Evolutionary conservation across 2,329 filamentous ascomycete genomes (phyloP), one percentile per base, ranked within the genome.

Genomic region (Catunica adiposa): DNA sequence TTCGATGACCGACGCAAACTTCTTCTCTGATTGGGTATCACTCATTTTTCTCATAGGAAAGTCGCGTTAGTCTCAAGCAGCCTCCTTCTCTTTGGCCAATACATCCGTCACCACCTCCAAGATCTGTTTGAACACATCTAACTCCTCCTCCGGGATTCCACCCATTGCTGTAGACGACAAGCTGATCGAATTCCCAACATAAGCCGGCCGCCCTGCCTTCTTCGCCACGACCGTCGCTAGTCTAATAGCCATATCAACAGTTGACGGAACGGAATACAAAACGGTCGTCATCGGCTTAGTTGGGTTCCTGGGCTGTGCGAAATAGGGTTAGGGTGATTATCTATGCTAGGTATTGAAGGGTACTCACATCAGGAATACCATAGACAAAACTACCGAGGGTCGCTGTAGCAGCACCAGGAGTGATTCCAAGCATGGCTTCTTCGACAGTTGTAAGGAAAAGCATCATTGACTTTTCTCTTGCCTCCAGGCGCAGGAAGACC

Each of bases 381-480:
- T 95, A 97, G 48, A 97, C 86, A 65, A 97, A 90, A 52, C 88
- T 95, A 2, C 92, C 90, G 68, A 97, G 76, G 52, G 77, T 71
- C 42, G 77, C 31, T 2, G 22, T 40, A 8, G 31, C 3, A 38
- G n/a, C n/a, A 5, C 23, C 50, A 25, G 31, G 2, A 20, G 9
- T 40, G 6, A 73, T 66, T 7, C 68, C 65, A 11, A 70, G 70
- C n/a, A 68, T 66, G 44, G 79, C 75, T 54, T 78, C 77, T 56
- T 71, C 70, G 25, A 73, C 66, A 2, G 80, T 83, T 1, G 79
- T 79, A 48, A 84, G 68, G 63, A 80, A 79, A n/a, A 84, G 66
- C 55, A 80, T 66, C 56, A 82, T 67, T 29, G 74, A 76, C 62
- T 78, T 81, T 40, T 74, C 68, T 58, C 76, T 76, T 56, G 77